Percentiles rank a stretch among this genome's conserved stretches.
These are phyloP conservation scores for Aspergillus proliferans DNA, from an alignment of 2,329 filamentous ascomycete genomes.

Conservation along the genomic window DNA sequence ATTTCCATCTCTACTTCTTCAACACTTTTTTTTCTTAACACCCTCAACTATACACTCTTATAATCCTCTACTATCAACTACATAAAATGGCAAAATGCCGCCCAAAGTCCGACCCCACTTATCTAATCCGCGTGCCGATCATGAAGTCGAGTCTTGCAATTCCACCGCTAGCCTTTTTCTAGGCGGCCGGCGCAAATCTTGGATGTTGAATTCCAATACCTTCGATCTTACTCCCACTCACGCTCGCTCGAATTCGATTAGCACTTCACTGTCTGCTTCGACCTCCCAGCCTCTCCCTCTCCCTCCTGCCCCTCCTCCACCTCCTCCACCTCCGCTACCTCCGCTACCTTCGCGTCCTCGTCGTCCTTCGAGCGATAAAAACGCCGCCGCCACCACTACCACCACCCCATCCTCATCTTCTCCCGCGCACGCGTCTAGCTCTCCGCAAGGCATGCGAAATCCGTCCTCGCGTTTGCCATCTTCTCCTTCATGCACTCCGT, in stretches of 20 bases:
- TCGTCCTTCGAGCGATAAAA: too few species aligned
- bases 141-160: conserved; percentile 27
- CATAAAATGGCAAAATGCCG: conserved; percentile 5
- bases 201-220: conserved; percentile 27
- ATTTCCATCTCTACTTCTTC: neutral
- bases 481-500: neutral
- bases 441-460: conserved; percentile 10
- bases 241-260: neutral
- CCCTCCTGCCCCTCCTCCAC: neutral
- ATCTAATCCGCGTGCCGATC: conserved; percentile 8
- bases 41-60: neutral
- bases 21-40: conserved; percentile 32
- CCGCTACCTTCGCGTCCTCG: neutral
- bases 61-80: conserved; percentile 6
- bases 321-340: neutral
- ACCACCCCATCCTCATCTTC: neutral
- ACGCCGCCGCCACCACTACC: too few species aligned
- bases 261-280: neutral
- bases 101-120: conserved; percentile 5
- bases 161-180: conserved; percentile 36
- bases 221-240: neutral
- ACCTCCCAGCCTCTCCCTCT: neutral
- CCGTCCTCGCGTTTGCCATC: conserved; percentile 2
- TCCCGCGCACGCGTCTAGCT: neutral
- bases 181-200: conserved; percentile 31